Percentiles rank a stretch among this genome's conserved stretches.
These are phyloP conservation scores for Tremellales sp. DNA, from an alignment of 1,284 basidiomycete genomes.

Conservation along the genomic window DNA sequence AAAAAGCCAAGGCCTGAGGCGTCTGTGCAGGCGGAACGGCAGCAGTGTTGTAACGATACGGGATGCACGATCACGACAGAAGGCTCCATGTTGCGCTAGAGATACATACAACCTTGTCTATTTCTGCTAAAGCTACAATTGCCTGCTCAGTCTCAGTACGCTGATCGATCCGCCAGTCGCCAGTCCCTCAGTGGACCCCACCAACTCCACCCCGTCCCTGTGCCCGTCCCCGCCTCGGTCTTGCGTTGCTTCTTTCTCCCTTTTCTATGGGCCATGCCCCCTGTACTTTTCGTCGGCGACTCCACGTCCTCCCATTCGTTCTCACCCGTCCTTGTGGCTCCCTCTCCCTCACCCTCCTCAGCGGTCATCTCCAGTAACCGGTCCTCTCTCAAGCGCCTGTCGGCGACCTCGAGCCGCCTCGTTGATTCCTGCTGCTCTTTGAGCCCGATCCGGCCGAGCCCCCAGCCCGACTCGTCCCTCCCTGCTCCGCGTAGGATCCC, in stretches of 20 bases:
- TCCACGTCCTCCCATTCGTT: constrained; percentile 34
- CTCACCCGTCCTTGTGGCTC: constrained; percentile 4
- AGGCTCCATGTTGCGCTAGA: too few species aligned
- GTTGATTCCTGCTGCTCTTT: constrained; percentile 50
- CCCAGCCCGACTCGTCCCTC: constrained; percentile 53
- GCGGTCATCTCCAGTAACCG: constrained; percentile 18
- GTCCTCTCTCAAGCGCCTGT: constrained; percentile 32
- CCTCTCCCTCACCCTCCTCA: constrained; percentile 5
- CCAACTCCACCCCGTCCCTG: constrained; percentile 38
- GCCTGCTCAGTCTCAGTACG: too few species aligned
- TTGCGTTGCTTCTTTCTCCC: constrained; percentile 12
- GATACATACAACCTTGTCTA: too few species aligned
- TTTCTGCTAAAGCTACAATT: too few species aligned
- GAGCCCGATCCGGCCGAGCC: constrained; percentile 65
- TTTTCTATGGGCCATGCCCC: constrained; percentile 1
- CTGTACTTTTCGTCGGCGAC: constrained; percentile 2
- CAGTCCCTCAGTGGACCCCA: constrained; percentile 47
- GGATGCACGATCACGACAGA: too few species aligned
- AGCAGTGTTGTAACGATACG: too few species aligned
- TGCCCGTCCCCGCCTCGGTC: constrained; percentile 5
- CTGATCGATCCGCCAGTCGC: constrained; percentile 31
- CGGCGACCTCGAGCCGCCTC: constrained; percentile 34
- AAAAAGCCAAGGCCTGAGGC: neutral
- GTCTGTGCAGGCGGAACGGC: too few species aligned
- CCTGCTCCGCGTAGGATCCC: neutral